Base-by-base conservation (phyloP, 257 asterid species). In the Nicotiana tomentosiformis region DNA sequence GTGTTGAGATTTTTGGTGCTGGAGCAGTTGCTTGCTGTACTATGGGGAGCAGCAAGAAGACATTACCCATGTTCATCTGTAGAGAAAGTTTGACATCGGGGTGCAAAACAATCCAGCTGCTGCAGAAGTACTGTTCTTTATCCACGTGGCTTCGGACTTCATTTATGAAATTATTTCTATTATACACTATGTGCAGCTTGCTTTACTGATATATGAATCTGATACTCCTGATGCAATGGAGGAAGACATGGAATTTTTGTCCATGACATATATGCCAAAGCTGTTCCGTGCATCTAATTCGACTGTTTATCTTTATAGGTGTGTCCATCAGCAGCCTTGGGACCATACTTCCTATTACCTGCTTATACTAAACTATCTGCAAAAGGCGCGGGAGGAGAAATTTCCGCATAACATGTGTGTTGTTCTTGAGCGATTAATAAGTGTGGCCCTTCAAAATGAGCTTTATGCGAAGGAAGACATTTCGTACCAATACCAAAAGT, bases 291-390 rank as follows among this genome's bases (percentile, higher is more conserved):
- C 3, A 2, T 46, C 64, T 66, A 49, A 79, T 55, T 72, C 66
- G 62, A 37, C 33, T 77, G 76, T 61, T 43, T 84, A 60, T 83
- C 82, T 87, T 82, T 79, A 83, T 92, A 95, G 99, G 90, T 82
- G 80, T 85, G 87, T 96, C 90, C 99, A 91, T 89, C 98, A 89
- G 85, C 97, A 96, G 86, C 99, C 98, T 10, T 94, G 99, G 99
- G 93, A 93, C 84, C 86, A 86, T 82, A 90, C 84, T 82, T 91
- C 91, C 4, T 88, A 94, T 89, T 94, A 94, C 87, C 87, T 94
- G 87, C 98, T 96, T 78, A 86, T 95, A 7, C 84, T 93, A 62
- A 90, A 89, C 87, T 94, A 87, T 87, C 87, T 91, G 18, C 98
- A 94, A 87, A 91, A 88, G 91, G 96, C 93, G 26, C 95, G 97